Conservation (phyloP, 768 basidiomycete genomes). For the Amanita inopinata region DNA sequence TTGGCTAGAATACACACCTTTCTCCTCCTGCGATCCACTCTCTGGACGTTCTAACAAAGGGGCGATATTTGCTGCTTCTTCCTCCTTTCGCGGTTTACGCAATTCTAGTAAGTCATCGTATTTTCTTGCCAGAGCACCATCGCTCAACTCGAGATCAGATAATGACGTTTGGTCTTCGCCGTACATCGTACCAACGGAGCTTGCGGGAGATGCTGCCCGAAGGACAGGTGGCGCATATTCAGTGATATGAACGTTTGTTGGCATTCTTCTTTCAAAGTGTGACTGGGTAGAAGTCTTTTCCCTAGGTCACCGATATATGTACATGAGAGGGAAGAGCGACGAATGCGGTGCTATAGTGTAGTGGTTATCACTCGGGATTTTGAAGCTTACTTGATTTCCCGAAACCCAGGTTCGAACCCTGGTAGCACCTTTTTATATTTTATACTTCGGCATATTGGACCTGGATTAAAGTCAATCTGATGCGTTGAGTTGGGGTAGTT, state of each 20-base stretch:
- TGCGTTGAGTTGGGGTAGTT: no score
- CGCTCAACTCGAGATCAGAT: conserved; percentile 35
- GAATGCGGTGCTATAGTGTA: conserved; percentile 14
- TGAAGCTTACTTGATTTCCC: conserved; percentile 9
- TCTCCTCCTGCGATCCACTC: conserved; percentile 23
- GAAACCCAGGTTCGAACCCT: conserved; percentile 15
- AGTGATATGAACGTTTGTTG: conserved; percentile 22
- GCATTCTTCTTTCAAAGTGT: no score
- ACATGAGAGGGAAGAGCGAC: background rate
- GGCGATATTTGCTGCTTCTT: conserved; percentile 29
- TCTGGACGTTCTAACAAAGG: conserved; percentile 25
- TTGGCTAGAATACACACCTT: conserved; percentile 20
- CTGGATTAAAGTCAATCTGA: no score
- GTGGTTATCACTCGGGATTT: conserved; percentile 17
- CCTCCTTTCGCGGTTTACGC: conserved; percentile 26
- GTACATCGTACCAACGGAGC: conserved; percentile 40
- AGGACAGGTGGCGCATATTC: conserved; percentile 40
- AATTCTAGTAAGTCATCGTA: conserved; percentile 30
- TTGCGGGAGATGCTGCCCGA: conserved; percentile 41
- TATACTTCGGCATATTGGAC: background rate
- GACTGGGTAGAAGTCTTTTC: no score
- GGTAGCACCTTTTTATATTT: conserved; percentile 7
- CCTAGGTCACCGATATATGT: background rate
- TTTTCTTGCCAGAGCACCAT: conserved; percentile 32
- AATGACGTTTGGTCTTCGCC: conserved; percentile 35